phyloP scores from a whole-genome alignment of 1,284 basidiomycete species.

The Neolentinus lepideus region DNA sequence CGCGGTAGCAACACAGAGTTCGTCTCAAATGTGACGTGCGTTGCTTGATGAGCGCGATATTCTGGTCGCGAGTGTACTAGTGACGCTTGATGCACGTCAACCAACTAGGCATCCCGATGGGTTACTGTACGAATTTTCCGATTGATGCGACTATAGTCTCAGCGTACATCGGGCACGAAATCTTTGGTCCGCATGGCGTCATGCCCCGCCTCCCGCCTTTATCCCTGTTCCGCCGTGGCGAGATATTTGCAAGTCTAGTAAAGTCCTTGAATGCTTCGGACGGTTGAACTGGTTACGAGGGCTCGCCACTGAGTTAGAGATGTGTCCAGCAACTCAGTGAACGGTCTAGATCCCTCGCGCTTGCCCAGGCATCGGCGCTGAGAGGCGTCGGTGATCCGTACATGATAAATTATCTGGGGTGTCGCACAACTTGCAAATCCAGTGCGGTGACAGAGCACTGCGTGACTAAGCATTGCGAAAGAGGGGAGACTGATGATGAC shows the following conservation, averaged over 20 bases:
- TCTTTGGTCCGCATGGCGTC: neutral
- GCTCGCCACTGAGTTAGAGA: neutral
- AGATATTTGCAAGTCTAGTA: neutral
- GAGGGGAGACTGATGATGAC: neutral
- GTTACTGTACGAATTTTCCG: too few species aligned
- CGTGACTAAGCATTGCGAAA: neutral
- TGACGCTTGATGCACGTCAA: too few species aligned
- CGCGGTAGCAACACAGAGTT: too few species aligned
- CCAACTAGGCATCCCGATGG: too few species aligned
- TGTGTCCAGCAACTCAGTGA: neutral
- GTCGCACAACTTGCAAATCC: neutral
- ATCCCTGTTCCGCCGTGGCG: neutral
- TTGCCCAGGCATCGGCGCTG: neutral
- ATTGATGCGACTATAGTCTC: too few species aligned
- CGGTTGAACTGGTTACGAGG: neutral
- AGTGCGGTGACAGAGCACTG: neutral
- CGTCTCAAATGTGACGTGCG: too few species aligned
- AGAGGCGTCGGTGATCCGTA: neutral
- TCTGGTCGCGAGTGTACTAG: too few species aligned
- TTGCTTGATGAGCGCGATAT: too few species aligned
- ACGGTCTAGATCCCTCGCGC: neutral
- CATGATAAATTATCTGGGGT: neutral
- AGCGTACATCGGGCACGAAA: too few species aligned
- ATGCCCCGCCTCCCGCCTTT: neutral
- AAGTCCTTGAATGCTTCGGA: neutral